Evolutionary conservation across 768 basidiomycete genomes (phyloP).

Genomic region (Pleurotus platypus): DNA sequence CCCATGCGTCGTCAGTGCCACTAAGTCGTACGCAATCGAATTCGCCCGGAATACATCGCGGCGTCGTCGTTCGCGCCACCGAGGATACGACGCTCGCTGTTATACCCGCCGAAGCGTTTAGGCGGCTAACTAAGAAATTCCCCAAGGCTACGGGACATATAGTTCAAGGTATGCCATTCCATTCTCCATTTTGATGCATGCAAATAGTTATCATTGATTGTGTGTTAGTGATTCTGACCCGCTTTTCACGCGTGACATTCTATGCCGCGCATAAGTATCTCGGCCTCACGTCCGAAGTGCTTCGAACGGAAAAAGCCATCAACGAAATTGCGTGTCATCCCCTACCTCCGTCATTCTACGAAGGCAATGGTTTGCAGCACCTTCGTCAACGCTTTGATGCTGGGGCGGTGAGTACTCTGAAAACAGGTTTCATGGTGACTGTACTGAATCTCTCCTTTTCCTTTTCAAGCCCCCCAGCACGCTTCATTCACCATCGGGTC

Average conservation of each 20-base stretch:
- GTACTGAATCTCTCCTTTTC: conserved; percentile 14
- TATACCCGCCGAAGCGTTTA: conserved; percentile 96
- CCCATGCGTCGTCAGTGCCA: conserved; percentile 6
- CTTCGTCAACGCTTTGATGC: conserved; percentile 89
- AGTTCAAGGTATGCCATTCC: conserved; percentile 65
- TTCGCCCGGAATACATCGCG: conserved; percentile 49
- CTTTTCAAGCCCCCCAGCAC: conserved; percentile 20
- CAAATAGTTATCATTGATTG: conserved; percentile 8
- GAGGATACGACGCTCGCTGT: conserved; percentile 97
- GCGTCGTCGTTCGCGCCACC: conserved; percentile 87
- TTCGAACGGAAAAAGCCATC: conserved; percentile 95
- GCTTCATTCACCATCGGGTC: conserved; percentile 16
- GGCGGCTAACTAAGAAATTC: conserved; percentile 89
- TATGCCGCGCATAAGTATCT: conserved; percentile 96
- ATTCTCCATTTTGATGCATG: neutral
- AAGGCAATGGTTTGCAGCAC: conserved; percentile 84
- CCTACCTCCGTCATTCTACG: conserved; percentile 86
- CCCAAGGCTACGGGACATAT: conserved; percentile 97
- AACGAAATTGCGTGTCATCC: conserved; percentile 97
- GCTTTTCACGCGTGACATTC: conserved; percentile 96
- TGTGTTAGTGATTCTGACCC: conserved; percentile 81
- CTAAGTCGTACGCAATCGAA: conserved; percentile 10
- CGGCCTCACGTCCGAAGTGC: conserved; percentile 90
- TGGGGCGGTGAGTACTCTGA: conserved; percentile 27
- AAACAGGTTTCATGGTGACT: conserved; percentile 46